Evolutionary conservation across 2,329 filamentous ascomycete species (phyloP), one percentile per base, ranked within the genome.

Genomic region (Mariannaea sp.): DNA sequence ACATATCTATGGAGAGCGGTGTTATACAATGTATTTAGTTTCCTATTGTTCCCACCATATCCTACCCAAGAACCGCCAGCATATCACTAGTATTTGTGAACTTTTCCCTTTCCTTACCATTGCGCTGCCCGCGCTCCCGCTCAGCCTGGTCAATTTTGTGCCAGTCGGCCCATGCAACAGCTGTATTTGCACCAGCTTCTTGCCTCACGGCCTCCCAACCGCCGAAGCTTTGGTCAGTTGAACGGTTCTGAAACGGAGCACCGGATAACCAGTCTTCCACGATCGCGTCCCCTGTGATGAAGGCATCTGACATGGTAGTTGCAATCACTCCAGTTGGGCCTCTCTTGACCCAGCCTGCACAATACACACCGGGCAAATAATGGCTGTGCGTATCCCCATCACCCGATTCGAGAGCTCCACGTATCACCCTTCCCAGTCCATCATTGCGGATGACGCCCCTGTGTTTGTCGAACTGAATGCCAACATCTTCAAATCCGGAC

Each of bases 281-380:
- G 57, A 99, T 89, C 3, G 88, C 85, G 68, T 97, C 92, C 1
- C 86, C 94, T 1, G 92, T 96, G 7, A 83, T 81, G 66, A 97
- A 99, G 0, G 94, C 93, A 70, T 99, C 94, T 55, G 88, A 84
- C 91, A 99, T 96, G 0, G 94, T 99, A 24, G 88, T 92, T 1
- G 93, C 93, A 70, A 99, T 99, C 3, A 97, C 92, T 2, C 94
- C 94, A 0, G 92, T 97, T 0, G 94, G 93, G 0, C 94, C 94
- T 29, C 88, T 84, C 75, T 97, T 97, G 8, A 97, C 92, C 94
- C 94, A 99, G 0, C 94, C 94, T 13, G 93, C 89, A 60, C 92
- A 96, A 73, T 99, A 99, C 22, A 96, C 72, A 0, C 93, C 91
- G 0, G 87, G 84, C 67, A 60, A 76, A 65, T 56, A 79, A 73